Evolutionary conservation across 768 basidiomycete species (phyloP), one percentile per base, ranked within the genome.

Genomic region (Boletus speciosus): DNA sequence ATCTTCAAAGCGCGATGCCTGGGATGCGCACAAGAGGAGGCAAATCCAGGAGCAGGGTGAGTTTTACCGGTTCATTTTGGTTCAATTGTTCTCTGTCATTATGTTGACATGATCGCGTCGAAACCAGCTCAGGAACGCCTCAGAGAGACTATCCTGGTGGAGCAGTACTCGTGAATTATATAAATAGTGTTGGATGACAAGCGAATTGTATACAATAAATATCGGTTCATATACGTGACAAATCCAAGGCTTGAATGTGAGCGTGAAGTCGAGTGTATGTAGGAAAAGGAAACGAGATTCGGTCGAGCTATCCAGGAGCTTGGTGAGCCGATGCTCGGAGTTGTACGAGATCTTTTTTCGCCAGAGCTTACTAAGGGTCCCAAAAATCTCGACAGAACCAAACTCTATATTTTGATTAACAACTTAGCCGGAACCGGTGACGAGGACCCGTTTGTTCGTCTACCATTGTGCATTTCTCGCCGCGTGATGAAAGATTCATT

Each of bases 1-100:
- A 32, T 45, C 16, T 23, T 42, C 2, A 37, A 39, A 62, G 55
- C 2, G 14, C 1, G 40, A 61, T 6, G 44, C 48, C 15, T 61
- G 11, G 16, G 60, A 61, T 14, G 14, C 2, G 0, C 11, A 37
- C 50, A 47, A 57, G 59, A n/a, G 4, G 36, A 47, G 6, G 21
- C 12, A 37, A 6, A 1, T 37, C 6, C 1, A 3, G 37, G 3
- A 52, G 15, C 8, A 36, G 8, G 60, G 60, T 58, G 34, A 47
- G 55, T 38, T 27, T 16, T 4, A 32, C n/a, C 6, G 2, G 6
- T 37, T 14, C 3, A 19, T 23, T 16, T 12, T 15, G 15, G 12
- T 25, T 38, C 19, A 19, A 19, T 43, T 15, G 2, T n/a, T 39
- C 5, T 21, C 29, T 6, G 5, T 38, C n/a, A 12, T 36, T 6